Base-by-base conservation (phyloP, 2,329 filamentous ascomycete species). In the Fusarium globosum region DNA sequence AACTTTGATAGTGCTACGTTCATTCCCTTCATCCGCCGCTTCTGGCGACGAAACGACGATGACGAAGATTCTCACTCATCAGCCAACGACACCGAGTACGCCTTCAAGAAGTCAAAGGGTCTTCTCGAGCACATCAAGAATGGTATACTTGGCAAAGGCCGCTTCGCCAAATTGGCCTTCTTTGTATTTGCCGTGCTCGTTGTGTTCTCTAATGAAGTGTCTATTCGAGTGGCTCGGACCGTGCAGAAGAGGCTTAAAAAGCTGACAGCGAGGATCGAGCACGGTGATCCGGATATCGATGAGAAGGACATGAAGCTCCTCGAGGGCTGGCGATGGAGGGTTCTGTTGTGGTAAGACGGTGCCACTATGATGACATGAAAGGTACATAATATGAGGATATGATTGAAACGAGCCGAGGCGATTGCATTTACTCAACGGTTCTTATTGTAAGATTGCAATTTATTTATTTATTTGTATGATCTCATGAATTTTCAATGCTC, bases 181-280 rank as follows among this genome's bases (percentile, higher is more conserved):
- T 85, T 90, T 38, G 87, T 90, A 6, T 86, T 90, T 70, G 86
- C 87, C 6, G 86, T 89, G 26, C 80, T 90, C 43, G 90, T 88
- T 77, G 85, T 90, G 18, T 90, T 90, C 70, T 85, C 86, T 75
- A 89, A 88, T 76, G 88, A 90, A 78, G 88, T 90, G 26, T 83
- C 86, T 59, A 77, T 90, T 52, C 85, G 88, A 9, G 87, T 89
- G 7, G 87, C 87, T 16, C 83, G 83, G 75, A 89, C 88, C 8
- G 79, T 88, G 23, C 82, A 83, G 36, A 87, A 85, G 78, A 81
- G 88, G 35, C 76, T 90, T 53, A 87, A 85, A 80, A 83, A 82
- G 52, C 82, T 90, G 13, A 80, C 81, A 35, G 77, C 81, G 30
- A 85, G 86, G 75, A 81, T 90, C 21, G 86, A 89, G 77, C 77